Base-by-base conservation (phyloP, 306 rosid genomes). In the Vicia faba region DNA sequence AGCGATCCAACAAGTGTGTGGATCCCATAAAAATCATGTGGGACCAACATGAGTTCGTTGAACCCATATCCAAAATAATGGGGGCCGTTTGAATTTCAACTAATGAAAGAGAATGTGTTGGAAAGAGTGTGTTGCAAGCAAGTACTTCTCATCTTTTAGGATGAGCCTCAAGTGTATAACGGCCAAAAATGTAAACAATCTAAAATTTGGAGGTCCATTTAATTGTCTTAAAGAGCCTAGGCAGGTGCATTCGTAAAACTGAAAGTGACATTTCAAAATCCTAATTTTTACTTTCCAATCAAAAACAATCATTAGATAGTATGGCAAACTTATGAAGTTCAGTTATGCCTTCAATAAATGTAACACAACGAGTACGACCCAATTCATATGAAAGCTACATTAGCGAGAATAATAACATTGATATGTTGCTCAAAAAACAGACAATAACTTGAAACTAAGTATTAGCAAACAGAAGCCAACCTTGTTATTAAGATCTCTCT, bases 401-500 rank as follows among this genome's bases (percentile, higher is more conserved):
- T 53, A 45, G 11, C 18, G 64, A 51, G 59, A 65, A 66, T 58
- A 58, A 33, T 39, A 61, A 61, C 18, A 76, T 13, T 46, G 18
- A 80, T 61, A 60, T 14, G 41, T 69, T 29, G 41, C 44, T 58
- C 59, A 58, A 61, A 61, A 59, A 59, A 70, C 31, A 53, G 54
- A 65, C 55, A 71, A 53, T 51, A 72, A 67, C 43, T 48, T 19
- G n/a, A 28, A 69, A 55, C 56, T 2, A 44, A 61, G 31, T 35
- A 43, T 33, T 57, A 57, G 73, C 29, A 18, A 67, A 59, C 50
- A 73, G 39, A 68, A 56, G 66, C 71, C 70, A 78, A 93, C 99
- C 96, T 93, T 90, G 48, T 89, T 84, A 56, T 51, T 65, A 12
- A 66, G 68, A 58, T 68, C 79, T 51, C 71, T 82, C 77, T 65